These are phyloP conservation scores for Pistacia vera DNA, from an alignment of 345 rosid genomes.

Conservation along the genomic window DNA sequence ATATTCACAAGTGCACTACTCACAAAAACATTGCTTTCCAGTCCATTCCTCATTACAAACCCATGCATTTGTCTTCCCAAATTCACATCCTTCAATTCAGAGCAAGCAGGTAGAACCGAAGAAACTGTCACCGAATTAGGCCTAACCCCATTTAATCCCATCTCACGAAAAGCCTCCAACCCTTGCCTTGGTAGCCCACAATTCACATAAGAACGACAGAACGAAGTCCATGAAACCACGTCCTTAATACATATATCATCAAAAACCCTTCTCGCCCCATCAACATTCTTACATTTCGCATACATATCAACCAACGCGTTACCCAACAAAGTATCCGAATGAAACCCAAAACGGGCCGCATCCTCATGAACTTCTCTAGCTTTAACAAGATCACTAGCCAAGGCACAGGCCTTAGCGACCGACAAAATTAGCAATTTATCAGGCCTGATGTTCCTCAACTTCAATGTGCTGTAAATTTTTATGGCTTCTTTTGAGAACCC, in stretches of 20 bases:
- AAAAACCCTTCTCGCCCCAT: conserved; percentile 25
- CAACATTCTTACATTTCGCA: conserved; percentile 25
- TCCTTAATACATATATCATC: conserved; percentile 21
- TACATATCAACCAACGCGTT: conserved; percentile 39
- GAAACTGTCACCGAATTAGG: conserved; percentile 30
- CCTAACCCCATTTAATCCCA: conserved; percentile 23
- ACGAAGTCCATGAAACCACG: conserved; percentile 35
- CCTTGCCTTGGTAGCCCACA: conserved; percentile 20
- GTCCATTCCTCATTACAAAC: conserved; percentile 25
- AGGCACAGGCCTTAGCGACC: conserved; percentile 24
- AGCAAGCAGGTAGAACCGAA: conserved; percentile 27
- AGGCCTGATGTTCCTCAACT: conserved; percentile 9
- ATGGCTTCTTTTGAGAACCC: conserved; percentile 25
- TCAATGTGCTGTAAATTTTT: conserved; percentile 3
- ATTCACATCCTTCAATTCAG: conserved; percentile 20
- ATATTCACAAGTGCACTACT: conserved; percentile 34
- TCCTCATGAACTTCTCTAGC: conserved; percentile 31
- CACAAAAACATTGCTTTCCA: conserved; percentile 24
- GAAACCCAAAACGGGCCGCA: conserved; percentile 14
- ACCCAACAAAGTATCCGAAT: conserved; percentile 19
- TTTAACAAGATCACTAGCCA: conserved; percentile 20
- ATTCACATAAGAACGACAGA: conserved; percentile 29
- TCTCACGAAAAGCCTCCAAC: conserved; percentile 20
- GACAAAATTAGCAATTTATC: conserved; percentile 26
- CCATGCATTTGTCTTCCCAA: conserved; percentile 34